A percentile compares a stretch with the other conserved stretches of the same genome.
Conservation (phyloP, 2,329 filamentous ascomycete genomes). For the Karstenula rhodostoma region DNA sequence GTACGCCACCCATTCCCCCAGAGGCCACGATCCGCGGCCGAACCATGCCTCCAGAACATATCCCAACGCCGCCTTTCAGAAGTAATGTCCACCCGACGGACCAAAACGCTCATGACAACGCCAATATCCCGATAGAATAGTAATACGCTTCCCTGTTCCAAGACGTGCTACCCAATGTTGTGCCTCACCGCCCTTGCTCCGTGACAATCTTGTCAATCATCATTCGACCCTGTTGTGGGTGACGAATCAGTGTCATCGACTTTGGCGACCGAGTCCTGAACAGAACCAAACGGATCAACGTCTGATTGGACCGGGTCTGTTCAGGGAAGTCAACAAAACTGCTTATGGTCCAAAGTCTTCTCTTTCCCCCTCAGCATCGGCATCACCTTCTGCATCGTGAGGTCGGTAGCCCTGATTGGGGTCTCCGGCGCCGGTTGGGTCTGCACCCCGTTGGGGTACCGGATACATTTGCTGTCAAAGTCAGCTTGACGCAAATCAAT, state of each 20-base stretch:
- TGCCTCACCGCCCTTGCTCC: not conserved
- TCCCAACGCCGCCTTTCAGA: slow-evolving; percentile 34
- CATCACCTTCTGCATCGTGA: slow-evolving; percentile 47
- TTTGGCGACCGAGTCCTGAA: not conserved
- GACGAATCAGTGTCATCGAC: not conserved
- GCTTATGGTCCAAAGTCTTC: slow-evolving; percentile 47
- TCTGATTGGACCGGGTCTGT: not conserved
- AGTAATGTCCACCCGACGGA: slow-evolving; percentile 13
- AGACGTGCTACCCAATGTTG: not conserved
- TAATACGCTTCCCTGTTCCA: slow-evolving; percentile 5
- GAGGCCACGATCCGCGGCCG: slow-evolving; percentile 46
- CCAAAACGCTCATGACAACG: slow-evolving; percentile 18
- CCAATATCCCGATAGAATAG: slow-evolving; percentile 5
- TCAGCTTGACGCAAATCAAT: slow-evolving; percentile 16
- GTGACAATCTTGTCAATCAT: not conserved
- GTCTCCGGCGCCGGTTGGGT: slow-evolving; percentile 47
- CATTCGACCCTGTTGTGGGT: not conserved
- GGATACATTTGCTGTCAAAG: slow-evolving; percentile 45
- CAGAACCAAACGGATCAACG: not conserved
- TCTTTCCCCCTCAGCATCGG: slow-evolving; percentile 51
- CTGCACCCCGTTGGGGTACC: slow-evolving; percentile 49
- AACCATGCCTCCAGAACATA: slow-evolving; percentile 27
- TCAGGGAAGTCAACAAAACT: not conserved
- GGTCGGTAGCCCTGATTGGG: slow-evolving; percentile 47
- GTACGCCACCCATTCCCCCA: slow-evolving; percentile 33